Conservation (phyloP, 2,329 filamentous ascomycete species). For the Akanthomyces lecanii region DNA sequence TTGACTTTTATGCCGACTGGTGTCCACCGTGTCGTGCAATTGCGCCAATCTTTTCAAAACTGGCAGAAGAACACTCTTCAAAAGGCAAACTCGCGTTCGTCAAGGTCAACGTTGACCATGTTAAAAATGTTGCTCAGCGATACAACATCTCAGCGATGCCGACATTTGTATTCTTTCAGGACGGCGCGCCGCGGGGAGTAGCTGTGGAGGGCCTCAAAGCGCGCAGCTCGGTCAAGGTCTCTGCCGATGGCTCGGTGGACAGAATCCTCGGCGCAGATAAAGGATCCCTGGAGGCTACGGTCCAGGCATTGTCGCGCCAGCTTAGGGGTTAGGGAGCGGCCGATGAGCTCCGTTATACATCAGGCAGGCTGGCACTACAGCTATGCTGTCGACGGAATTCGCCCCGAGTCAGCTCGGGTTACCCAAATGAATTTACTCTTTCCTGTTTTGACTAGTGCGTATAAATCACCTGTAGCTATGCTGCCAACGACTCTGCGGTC, state of each 20-base stretch:
- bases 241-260: constrained; percentile 27
- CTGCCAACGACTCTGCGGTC: too few species aligned
- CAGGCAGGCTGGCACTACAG: too few species aligned
- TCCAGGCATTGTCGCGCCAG: constrained; percentile 21
- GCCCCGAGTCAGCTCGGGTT: too few species aligned
- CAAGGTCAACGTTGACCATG: constrained; percentile 85
- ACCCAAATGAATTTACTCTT: too few species aligned
- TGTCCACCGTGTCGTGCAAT: constrained; percentile 91
- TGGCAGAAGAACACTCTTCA: constrained; percentile 22
- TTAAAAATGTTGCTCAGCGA: constrained; percentile 68
- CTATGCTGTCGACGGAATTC: too few species aligned
- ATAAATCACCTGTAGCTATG: too few species aligned
- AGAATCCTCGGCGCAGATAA: constrained; percentile 29
- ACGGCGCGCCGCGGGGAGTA: constrained; percentile 48
- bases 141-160: constrained; percentile 84
- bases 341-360: too few species aligned
- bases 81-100: constrained; percentile 63
- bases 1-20: constrained; percentile 86
- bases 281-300: constrained; percentile 26
- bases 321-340: too few species aligned
- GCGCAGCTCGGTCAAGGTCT: constrained; percentile 23
- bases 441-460: too few species aligned
- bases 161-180: constrained; percentile 78
- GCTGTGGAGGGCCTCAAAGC: constrained; percentile 22
- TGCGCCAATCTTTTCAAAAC: constrained; percentile 57